Conservation (phyloP, 768 basidiomycete genomes). For the Amanita jacksonii region DNA sequence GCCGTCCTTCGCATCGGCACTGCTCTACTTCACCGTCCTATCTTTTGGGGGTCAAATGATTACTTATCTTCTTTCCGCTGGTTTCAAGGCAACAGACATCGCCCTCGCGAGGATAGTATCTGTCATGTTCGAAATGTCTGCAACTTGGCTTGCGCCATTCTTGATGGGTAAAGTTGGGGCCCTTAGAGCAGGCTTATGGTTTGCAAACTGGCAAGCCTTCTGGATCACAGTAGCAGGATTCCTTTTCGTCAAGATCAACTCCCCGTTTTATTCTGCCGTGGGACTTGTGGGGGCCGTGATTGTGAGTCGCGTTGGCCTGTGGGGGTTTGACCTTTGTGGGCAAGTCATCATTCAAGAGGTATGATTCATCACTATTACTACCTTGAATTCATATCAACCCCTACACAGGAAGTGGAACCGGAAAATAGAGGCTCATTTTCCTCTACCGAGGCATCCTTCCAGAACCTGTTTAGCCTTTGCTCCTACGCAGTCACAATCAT, state of each 20-base stretch:
- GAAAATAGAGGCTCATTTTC: conserved; percentile 18
- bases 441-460: conserved; percentile 18
- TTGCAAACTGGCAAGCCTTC: conserved; percentile 19
- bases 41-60: conserved; percentile 20
- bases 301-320: conserved; percentile 19
- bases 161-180: conserved; percentile 16
- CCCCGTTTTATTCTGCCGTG: conserved; percentile 8
- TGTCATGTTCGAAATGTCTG: conserved; percentile 18
- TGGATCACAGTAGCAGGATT: conserved; percentile 15
- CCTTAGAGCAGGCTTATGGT: conserved; percentile 21
- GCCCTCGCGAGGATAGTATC: conserved; percentile 15
- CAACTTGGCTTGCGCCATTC: conserved; percentile 20
- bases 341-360: conserved; percentile 21
- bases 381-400: no score
- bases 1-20: conserved; percentile 16
- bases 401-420: conserved; percentile 17
- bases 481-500: conserved; percentile 18
- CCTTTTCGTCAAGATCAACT: conserved; percentile 11
- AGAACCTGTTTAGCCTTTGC: conserved; percentile 19
- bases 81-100: conserved; percentile 16
- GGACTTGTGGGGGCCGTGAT: conserved; percentile 17
- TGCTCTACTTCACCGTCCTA: conserved; percentile 24
- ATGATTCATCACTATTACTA: no score
- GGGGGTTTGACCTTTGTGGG: conserved; percentile 22
- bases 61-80: conserved; percentile 17